Evolutionary conservation across 345 rosid genomes (phyloP).

Genomic region (Isatis tinctoria): DNA sequence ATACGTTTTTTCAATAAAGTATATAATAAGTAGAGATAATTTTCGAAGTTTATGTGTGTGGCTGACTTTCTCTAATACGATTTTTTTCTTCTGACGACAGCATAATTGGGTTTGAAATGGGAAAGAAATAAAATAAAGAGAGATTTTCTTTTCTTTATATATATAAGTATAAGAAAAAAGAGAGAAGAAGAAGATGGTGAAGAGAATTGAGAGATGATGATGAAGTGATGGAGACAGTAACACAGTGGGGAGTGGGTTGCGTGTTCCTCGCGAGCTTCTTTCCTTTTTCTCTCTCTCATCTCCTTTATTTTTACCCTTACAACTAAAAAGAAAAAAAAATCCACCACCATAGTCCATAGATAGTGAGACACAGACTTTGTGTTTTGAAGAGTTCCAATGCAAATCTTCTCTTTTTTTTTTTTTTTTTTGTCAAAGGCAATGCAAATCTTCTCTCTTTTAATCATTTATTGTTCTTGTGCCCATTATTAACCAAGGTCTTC

Average conservation of each 20-base stretch:
- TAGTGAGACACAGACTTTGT: conserved; percentile 25
- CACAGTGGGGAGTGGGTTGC: conserved; percentile 29
- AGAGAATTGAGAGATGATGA: conserved; percentile 27
- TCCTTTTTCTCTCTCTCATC: background rate
- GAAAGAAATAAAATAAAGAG: background rate
- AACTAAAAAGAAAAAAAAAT: background rate
- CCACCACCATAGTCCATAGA: conserved; percentile 15
- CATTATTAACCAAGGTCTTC: too few species aligned
- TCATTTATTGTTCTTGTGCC: background rate
- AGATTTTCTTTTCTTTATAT: too few species aligned
- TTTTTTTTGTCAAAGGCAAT: too few species aligned
- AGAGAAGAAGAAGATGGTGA: conserved; percentile 14
- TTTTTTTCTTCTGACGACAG: background rate
- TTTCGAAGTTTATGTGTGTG: background rate
- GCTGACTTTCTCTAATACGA: background rate
- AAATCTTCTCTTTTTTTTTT: conserved; percentile 1
- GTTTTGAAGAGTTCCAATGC: conserved; percentile 23
- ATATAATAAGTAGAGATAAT: background rate
- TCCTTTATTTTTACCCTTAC: background rate
- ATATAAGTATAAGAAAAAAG: too few species aligned
- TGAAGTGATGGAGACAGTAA: conserved; percentile 27
- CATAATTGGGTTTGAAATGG: background rate
- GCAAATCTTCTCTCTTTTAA: conserved; percentile 4
- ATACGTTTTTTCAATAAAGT: background rate
- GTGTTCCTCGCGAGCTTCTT: conserved; percentile 40